Percentiles rank a stretch among this genome's conserved stretches.
Evolutionary conservation across 768 basidiomycete species (phyloP).

Genomic region (Boletus vermiculosoides): DNA sequence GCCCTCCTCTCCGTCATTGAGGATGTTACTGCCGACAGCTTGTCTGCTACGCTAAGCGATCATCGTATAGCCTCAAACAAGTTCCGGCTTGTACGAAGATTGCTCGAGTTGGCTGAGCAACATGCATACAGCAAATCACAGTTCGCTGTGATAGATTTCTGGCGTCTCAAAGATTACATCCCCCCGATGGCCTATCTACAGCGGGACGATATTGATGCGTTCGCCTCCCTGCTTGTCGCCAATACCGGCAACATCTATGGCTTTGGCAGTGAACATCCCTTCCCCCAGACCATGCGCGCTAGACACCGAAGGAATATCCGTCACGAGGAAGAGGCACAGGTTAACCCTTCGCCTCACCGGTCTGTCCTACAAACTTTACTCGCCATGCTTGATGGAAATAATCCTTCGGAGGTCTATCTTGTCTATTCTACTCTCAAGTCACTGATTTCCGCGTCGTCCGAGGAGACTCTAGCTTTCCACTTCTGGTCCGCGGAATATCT

Average conservation of each 20-base stretch:
- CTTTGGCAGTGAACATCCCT: conserved; percentile 51
- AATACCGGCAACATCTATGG: conserved; percentile 62
- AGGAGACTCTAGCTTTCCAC: conserved; percentile 29
- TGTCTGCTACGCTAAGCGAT: conserved; percentile 59
- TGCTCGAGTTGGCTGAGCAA: conserved; percentile 49
- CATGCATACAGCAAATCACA: conserved; percentile 39
- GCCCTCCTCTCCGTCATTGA: conserved; percentile 45
- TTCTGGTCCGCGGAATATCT: conserved; percentile 42
- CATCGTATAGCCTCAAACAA: conserved; percentile 66
- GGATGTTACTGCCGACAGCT: conserved; percentile 43
- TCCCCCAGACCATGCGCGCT: conserved; percentile 41
- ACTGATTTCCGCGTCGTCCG: conserved; percentile 42
- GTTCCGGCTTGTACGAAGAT: conserved; percentile 68
- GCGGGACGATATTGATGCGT: conserved; percentile 69
- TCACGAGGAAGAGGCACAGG: conserved; percentile 19
- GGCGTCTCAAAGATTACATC: conserved; percentile 80
- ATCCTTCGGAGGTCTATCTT: conserved; percentile 47
- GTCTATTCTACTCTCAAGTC: conserved; percentile 68
- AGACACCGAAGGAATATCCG: conserved; percentile 29
- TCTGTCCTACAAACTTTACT: conserved; percentile 55
- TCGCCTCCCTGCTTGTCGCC: conserved; percentile 59
- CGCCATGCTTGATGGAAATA: conserved; percentile 53
- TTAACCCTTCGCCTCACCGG: conserved; percentile 39
- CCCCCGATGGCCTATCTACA: conserved; percentile 54
- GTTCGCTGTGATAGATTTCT: conserved; percentile 68